A percentile compares a stretch with the other conserved stretches of the same genome.
Evolutionary conservation across 1,284 basidiomycete species (phyloP).

Genomic region (Leccinum insigne): DNA sequence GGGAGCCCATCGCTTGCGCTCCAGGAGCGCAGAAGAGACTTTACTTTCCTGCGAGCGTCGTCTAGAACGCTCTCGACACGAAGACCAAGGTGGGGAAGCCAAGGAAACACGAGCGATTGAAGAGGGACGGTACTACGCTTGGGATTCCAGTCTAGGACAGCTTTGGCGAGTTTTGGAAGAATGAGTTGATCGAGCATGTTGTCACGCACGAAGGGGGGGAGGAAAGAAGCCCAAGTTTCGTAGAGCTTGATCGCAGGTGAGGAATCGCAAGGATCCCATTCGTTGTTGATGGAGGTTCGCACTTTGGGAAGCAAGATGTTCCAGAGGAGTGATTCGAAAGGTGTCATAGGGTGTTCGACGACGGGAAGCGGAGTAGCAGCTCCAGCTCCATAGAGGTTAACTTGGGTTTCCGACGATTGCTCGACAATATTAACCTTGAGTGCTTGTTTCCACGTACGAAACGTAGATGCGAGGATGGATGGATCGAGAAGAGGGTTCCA

Average conservation of each 20-base stretch:
- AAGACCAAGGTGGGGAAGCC: conserved; percentile 87
- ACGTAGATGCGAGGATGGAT: conserved; percentile 56
- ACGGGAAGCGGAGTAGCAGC: conserved; percentile 29
- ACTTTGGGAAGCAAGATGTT: conserved; percentile 93
- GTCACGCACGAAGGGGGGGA: conserved; percentile 91
- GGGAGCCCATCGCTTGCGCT: conserved; percentile 73
- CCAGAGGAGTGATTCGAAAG: conserved; percentile 95
- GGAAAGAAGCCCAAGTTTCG: conserved; percentile 84
- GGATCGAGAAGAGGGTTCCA: conserved; percentile 81
- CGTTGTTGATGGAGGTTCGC: conserved; percentile 90
- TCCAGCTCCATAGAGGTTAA: conserved; percentile 58
- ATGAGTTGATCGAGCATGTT: conserved; percentile 96
- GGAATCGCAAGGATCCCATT: conserved; percentile 82
- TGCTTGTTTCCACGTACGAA: conserved; percentile 69
- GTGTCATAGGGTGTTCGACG: conserved; percentile 80
- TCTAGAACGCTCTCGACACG: conserved; percentile 79
- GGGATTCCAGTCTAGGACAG: conserved; percentile 84
- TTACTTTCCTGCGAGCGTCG: conserved; percentile 85
- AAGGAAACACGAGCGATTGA: conserved; percentile 90
- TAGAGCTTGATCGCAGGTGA: conserved; percentile 80
- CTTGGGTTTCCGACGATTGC: conserved; percentile 42
- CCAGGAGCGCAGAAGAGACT: conserved; percentile 81
- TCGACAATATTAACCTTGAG: conserved; percentile 56
- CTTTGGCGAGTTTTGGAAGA: conserved; percentile 85
- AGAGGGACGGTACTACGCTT: conserved; percentile 60